These are phyloP conservation scores for Trichophyton benhamiae DNA, from an alignment of 2,329 filamentous ascomycete species.

Conservation along the genomic window DNA sequence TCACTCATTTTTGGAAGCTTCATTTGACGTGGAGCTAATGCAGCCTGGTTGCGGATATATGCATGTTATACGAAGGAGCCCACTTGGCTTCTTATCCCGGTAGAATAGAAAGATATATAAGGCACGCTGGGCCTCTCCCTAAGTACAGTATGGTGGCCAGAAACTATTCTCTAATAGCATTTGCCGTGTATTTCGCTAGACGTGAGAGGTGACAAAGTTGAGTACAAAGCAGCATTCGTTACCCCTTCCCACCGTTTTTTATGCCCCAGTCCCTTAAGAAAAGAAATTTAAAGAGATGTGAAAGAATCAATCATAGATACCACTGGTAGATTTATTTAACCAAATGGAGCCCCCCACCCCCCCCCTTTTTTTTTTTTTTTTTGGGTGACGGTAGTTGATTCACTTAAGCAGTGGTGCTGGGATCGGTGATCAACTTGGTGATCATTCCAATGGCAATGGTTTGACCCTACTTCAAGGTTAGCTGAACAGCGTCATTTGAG, in stretches of 20 bases:
- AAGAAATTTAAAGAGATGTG: background rate
- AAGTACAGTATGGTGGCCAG: background rate
- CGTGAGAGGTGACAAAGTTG: background rate
- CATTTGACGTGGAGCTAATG: background rate
- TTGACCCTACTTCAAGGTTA: conserved; percentile 57
- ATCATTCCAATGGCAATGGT: conserved; percentile 99
- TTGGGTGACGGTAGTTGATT: background rate
- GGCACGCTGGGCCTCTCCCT: background rate
- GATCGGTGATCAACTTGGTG: conserved; percentile 62
- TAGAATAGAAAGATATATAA: background rate
- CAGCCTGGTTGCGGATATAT: background rate
- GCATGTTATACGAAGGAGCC: background rate
- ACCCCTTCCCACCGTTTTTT: background rate
- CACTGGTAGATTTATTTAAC: background rate
- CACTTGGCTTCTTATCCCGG: background rate
- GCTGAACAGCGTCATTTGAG: background rate
- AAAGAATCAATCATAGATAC: background rate
- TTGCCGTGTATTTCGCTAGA: background rate
- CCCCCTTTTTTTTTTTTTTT: background rate
- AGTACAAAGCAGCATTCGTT: background rate
- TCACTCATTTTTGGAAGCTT: background rate
- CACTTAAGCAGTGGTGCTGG: background rate
- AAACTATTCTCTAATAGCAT: background rate
- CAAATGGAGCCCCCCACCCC: background rate
- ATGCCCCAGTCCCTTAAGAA: background rate